Evolutionary conservation across 805 yeast genomes (phyloP), one percentile per base, ranked within the genome.

Genomic region (Pichia phayaonensis): DNA sequence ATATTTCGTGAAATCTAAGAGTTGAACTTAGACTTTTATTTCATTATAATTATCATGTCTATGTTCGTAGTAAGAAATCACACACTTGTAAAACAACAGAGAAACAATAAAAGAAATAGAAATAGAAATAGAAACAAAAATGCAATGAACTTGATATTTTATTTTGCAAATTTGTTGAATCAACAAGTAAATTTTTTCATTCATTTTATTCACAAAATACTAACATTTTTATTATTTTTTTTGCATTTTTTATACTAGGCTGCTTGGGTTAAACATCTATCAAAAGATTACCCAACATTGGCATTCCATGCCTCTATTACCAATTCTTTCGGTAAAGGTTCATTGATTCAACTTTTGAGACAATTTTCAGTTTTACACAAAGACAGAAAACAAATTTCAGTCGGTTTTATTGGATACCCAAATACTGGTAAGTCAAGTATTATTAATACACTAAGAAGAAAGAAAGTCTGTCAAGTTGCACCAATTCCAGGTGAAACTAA

Each of bases 401-500:
- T 92, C 52, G 99, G 99, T 3, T 87, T 92, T 61, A 90, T 92
- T 64, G 99, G 99, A 16, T 92, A 94, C 66, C 99, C 99, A 58
- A 92, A 92, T 65, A 86, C 97, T n/a, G 99, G 99, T 58, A 92
- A 92, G 66, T 92, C 98, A 1, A 87, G 96, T 41, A 89, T 92
- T 58, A 92, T 92, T 63, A 92, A 92, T 72, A 90, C 98, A 2
- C 73, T 92, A 60, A 81, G 97, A 65, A 83, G 84, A 67, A 94
- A 94, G 79, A 94, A 92, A 72, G 99, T 92, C 44, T 94, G 98
- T 72, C 83, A 78, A 43, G 98, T 92, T 45, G 99, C 99, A 1
- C 99, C 99, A 45, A 90, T 92, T 61, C 99, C 99, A 29, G 99
- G 99, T 67, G 99, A 92, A 67, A 92, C 99, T 36, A 92, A 92